Evolutionary conservation across 345 rosid species (phyloP).

Genomic region (Bruguiera gymnorhiza): DNA sequence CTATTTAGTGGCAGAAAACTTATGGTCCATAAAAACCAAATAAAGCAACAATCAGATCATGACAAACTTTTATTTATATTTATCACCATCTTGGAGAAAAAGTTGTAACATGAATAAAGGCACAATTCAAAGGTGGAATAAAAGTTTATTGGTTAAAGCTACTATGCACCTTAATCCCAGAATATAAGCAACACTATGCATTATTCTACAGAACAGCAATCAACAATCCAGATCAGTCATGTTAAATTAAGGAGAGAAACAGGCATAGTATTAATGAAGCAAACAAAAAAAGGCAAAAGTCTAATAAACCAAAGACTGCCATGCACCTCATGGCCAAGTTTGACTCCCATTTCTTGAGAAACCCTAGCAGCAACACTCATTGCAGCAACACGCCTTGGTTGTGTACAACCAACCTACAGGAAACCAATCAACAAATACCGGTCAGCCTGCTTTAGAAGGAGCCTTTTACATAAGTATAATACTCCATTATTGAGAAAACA

Average conservation of each 20-base stretch:
- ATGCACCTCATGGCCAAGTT: constrained; percentile 91
- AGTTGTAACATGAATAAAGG: no score
- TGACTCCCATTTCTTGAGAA: constrained; percentile 97
- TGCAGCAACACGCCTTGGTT: constrained; percentile 96
- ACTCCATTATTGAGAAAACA: no score
- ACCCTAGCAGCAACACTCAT: constrained; percentile 99
- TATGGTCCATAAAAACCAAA: not conserved
- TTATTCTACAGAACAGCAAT: no score
- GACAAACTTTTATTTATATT: not conserved
- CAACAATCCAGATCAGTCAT: no score
- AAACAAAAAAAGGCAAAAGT: not conserved
- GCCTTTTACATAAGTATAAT: no score
- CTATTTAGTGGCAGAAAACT: constrained; percentile 4
- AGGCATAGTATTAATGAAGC: not conserved
- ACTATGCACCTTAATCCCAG: no score
- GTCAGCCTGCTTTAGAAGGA: not conserved
- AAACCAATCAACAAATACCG: not conserved
- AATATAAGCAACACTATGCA: no score
- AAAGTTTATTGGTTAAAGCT: no score
- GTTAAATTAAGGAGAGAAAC: not conserved
- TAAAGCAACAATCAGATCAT: not conserved
- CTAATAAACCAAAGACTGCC: not conserved
- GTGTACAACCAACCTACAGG: constrained; percentile 90
- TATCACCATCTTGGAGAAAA: not conserved
- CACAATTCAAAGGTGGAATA: no score